phyloP scores from a whole-genome alignment of 2,329 filamentous ascomycete species.

The Samsoniella hepiali region DNA sequence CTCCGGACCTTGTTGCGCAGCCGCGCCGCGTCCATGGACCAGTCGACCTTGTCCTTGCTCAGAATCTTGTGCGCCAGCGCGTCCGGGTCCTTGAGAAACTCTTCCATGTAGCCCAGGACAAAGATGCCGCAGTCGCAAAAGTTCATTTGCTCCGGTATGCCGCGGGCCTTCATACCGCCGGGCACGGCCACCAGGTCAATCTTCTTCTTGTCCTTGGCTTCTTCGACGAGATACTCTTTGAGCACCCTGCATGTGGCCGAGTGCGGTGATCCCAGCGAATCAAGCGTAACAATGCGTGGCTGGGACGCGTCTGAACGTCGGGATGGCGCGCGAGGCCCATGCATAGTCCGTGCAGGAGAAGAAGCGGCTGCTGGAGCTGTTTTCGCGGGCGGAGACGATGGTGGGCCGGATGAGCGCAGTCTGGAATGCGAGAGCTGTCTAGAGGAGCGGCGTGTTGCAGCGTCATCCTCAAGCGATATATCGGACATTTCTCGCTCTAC shows the following conservation, averaged over 20 bases:
- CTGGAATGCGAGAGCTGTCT: background rate
- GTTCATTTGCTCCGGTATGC: constrained; percentile 78
- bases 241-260: constrained; percentile 62
- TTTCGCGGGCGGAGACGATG: background rate
- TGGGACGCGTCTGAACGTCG: constrained; percentile 43
- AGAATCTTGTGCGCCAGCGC: constrained; percentile 66
- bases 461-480: constrained; percentile 26
- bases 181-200: constrained; percentile 37
- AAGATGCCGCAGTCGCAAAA: constrained; percentile 88
- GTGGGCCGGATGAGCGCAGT: background rate
- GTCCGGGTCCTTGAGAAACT: constrained; percentile 74
- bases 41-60: constrained; percentile 48
- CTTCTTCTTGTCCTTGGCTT: constrained; percentile 62
- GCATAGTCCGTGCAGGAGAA: background rate
- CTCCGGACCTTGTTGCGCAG: constrained; percentile 65
- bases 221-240: constrained; percentile 72
- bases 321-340: constrained; percentile 17
- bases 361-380: background rate
- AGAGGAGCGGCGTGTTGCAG: background rate
- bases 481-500: constrained; percentile 25
- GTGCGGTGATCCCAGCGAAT: constrained; percentile 72
- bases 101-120: constrained; percentile 76
- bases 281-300: constrained; percentile 78
- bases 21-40: constrained; percentile 53
- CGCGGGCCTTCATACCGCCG: constrained; percentile 63